phyloP scores from a whole-genome alignment of 441 rosid species.

The Capsella rubella region DNA sequence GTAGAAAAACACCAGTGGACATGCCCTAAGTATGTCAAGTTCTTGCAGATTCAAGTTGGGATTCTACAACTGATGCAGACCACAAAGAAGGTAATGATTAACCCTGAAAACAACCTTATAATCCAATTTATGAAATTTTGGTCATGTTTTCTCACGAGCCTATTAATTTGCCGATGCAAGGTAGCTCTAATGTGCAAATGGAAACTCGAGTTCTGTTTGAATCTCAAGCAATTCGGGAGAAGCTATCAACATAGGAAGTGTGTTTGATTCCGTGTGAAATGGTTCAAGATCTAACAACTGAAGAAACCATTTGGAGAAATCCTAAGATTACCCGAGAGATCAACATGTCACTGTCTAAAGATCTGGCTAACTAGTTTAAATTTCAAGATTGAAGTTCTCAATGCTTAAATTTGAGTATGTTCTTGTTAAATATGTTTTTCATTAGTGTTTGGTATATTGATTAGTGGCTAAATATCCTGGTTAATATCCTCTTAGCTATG shows the following conservation, averaged over 20 bases:
- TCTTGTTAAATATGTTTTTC: constrained; percentile 20
- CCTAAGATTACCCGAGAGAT: constrained; percentile 45
- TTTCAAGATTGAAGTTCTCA: constrained; percentile 10
- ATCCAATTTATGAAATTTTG: neutral
- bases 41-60: constrained; percentile 70
- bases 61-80: constrained; percentile 55
- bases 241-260: constrained; percentile 58
- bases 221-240: constrained; percentile 66
- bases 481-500: constrained; percentile 37
- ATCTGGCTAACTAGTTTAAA: constrained; percentile 28
- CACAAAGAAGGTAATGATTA: constrained; percentile 40
- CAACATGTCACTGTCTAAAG: constrained; percentile 42
- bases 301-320: constrained; percentile 47
- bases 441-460: constrained; percentile 25
- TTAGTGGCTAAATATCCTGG: constrained; percentile 39
- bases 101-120: neutral
- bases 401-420: constrained; percentile 3
- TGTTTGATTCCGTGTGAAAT: constrained; percentile 60
- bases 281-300: constrained; percentile 45
- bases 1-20: no score
- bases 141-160: constrained; percentile 12
- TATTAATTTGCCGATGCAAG: constrained; percentile 37
- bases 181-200: constrained; percentile 16
- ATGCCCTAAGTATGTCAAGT: constrained; percentile 61
- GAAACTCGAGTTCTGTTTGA: constrained; percentile 50